Conservation (phyloP, 2,329 filamentous ascomycete species). For the Didymella keratinophila region DNA sequence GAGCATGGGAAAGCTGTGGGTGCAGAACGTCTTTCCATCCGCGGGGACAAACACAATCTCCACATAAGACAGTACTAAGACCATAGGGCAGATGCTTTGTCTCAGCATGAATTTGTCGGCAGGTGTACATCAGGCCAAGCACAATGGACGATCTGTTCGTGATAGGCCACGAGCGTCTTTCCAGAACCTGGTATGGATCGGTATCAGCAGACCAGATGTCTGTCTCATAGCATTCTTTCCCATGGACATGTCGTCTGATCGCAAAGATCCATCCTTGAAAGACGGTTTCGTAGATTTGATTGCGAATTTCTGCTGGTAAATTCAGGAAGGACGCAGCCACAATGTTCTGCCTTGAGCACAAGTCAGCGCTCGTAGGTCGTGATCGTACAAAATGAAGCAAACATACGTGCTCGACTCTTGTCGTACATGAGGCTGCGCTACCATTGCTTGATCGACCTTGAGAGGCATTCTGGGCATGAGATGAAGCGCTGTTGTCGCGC, state of each 20-base stretch:
- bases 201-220: conserved; percentile 5
- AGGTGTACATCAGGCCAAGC: conserved; percentile 9
- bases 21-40: not conserved
- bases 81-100: conserved; percentile 6
- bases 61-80: conserved; percentile 1
- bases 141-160: not conserved
- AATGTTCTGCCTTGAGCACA: not conserved
- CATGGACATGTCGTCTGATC: not conserved
- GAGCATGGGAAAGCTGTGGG: not conserved
- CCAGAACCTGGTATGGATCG: not conserved
- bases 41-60: conserved; percentile 1
- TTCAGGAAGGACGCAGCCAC: not conserved
- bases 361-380: not conserved
- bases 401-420: not conserved
- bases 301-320: conserved; percentile 11
- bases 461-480: not conserved
- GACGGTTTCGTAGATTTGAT: conserved; percentile 6
- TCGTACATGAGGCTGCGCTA: not conserved
- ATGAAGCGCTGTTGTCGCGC: not conserved
- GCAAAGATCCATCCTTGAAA: conserved; percentile 9
- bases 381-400: not conserved
- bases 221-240: not conserved
- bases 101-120: conserved; percentile 10
- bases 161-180: not conserved
- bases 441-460: not conserved